Conservation (phyloP, 2,329 filamentous ascomycete genomes). For the Cordyceps fumosorosea region DNA sequence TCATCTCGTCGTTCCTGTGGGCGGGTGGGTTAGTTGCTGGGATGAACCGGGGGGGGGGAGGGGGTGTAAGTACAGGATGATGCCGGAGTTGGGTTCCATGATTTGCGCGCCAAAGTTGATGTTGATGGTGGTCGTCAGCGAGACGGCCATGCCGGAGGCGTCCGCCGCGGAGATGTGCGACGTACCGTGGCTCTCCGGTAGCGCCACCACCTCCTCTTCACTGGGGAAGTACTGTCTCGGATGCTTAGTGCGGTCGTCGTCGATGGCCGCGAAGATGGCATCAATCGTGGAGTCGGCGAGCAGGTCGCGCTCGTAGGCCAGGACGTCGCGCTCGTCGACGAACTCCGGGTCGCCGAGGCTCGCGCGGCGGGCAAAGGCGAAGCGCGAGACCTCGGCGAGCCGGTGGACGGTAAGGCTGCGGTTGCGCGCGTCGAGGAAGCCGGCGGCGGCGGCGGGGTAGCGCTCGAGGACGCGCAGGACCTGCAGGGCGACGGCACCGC, state of each 20-base stretch:
- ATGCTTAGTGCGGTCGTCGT: constrained; percentile 64
- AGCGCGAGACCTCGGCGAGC: constrained; percentile 82
- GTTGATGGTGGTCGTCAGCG: constrained; percentile 83
- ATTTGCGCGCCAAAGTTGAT: constrained; percentile 74
- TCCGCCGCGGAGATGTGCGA: constrained; percentile 70
- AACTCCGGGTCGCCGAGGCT: constrained; percentile 77
- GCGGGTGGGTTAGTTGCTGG: constrained; percentile 11
- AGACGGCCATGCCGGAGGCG: constrained; percentile 64
- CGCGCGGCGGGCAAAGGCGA: constrained; percentile 75
- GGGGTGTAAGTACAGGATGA: constrained; percentile 53
- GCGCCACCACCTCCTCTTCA: constrained; percentile 49
- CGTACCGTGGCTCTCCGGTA: constrained; percentile 62
- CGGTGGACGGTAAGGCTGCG: constrained; percentile 63
- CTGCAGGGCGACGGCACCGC: constrained; percentile 67
- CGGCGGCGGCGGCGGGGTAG: constrained; percentile 55
- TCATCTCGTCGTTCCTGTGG: constrained; percentile 53
- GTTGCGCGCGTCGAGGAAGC: constrained; percentile 43
- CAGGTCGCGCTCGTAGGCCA: constrained; percentile 59
- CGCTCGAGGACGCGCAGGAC: constrained; percentile 79
- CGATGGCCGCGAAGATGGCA: constrained; percentile 59
- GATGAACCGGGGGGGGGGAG: constrained; percentile 23
- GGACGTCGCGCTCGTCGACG: constrained; percentile 50
- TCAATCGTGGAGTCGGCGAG: constrained; percentile 53
- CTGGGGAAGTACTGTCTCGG: constrained; percentile 66
- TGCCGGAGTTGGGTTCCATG: constrained; percentile 73